Conservation (phyloP, 2,329 filamentous ascomycete species). For the Fusarium sp. region DNA sequence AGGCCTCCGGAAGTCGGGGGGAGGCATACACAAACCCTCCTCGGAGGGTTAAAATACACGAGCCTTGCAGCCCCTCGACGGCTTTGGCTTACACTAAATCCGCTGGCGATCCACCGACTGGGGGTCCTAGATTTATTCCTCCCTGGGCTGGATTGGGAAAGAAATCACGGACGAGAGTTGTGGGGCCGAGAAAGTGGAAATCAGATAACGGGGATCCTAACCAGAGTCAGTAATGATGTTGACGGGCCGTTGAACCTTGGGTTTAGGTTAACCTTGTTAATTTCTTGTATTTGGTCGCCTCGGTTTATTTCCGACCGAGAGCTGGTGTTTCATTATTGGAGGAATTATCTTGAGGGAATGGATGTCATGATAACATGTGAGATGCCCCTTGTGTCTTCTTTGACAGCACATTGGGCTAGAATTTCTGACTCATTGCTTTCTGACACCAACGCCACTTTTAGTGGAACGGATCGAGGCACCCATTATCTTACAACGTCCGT, state of each 20-base stretch:
- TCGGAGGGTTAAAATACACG: background rate
- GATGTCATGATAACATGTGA: background rate
- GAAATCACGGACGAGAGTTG: background rate
- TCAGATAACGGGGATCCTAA: background rate
- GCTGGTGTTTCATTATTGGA: background rate
- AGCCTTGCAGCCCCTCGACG: background rate
- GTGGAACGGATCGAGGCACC: too few species aligned
- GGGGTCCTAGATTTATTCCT: background rate
- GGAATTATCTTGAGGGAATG: background rate
- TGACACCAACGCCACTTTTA: too few species aligned
- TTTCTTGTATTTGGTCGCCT: background rate
- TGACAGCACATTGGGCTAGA: background rate
- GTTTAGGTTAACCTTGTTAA: background rate
- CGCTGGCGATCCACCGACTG: background rate
- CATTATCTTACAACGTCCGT: fast-evolving
- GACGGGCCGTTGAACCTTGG: background rate
- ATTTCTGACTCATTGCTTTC: background rate
- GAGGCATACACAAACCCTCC: background rate
- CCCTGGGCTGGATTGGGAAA: background rate
- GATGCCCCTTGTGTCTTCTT: background rate
- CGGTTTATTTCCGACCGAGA: background rate
- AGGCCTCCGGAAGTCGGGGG: background rate
- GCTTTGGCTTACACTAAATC: background rate
- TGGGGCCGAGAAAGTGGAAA: background rate
- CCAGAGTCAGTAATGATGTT: background rate